Percentiles rank a stretch among this genome's conserved stretches.
Conservation (phyloP, 2,329 filamentous ascomycete species). For the Rugonectria rugulosa region DNA sequence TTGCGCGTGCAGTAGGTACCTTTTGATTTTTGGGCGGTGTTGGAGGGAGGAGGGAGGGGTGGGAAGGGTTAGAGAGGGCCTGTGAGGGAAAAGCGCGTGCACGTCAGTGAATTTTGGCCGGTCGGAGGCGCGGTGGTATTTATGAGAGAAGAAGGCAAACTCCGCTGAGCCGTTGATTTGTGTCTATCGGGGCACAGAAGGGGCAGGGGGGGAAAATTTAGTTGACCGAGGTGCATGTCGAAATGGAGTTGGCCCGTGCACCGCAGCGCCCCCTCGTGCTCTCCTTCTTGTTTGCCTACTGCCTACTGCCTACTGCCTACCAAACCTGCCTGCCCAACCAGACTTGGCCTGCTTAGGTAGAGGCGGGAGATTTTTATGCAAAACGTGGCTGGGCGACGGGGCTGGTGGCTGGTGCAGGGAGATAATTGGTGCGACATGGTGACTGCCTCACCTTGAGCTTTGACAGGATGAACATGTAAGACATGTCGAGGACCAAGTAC, state of each 20-base stretch:
- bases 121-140: constrained; percentile 56
- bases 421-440: not conserved
- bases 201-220: constrained; percentile 46
- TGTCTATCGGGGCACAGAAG: constrained; percentile 48
- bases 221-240: constrained; percentile 40
- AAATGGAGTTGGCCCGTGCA: constrained; percentile 21
- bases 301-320: no score
- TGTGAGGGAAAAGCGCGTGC: constrained; percentile 55
- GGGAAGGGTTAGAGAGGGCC: constrained; percentile 44
- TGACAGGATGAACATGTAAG: no score
- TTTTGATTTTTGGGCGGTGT: constrained; percentile 29
- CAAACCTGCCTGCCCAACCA: no score
- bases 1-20: constrained; percentile 30
- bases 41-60: constrained; percentile 26
- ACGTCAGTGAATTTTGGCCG: constrained; percentile 53
- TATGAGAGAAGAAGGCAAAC: constrained; percentile 52
- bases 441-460: constrained; percentile 1
- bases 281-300: not conserved
- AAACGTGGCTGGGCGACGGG: constrained; percentile 20
- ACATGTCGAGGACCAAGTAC: no score
- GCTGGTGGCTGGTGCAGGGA: constrained; percentile 1
- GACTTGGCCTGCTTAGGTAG: no score
- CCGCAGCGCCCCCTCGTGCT: constrained; percentile 11
- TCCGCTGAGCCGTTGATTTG: constrained; percentile 47
- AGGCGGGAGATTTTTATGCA: constrained; percentile 18